A percentile compares a stretch with the other conserved stretches of the same genome.
phyloP scores from a whole-genome alignment of 2,329 filamentous ascomycete species.

The Alternaria alternata region DNA sequence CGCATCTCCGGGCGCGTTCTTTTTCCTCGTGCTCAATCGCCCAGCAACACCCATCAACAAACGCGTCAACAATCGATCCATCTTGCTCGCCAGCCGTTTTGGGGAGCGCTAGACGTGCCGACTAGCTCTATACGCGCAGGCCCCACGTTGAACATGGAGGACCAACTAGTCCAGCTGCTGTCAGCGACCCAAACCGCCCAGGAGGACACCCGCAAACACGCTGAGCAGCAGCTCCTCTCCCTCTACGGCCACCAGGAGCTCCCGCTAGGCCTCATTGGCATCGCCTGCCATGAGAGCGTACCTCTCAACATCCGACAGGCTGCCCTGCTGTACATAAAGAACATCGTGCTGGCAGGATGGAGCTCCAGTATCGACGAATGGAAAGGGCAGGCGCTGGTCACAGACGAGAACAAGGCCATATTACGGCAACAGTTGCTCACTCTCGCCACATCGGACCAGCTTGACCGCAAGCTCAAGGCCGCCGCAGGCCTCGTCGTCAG shows the following conservation, averaged over 20 bases:
- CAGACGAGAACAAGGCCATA: slow-evolving; percentile 75
- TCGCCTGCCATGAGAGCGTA: slow-evolving; percentile 79
- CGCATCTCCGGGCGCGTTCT: slow-evolving; percentile 37
- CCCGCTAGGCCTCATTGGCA: slow-evolving; percentile 78
- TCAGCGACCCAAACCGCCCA: slow-evolving; percentile 82
- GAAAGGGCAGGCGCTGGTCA: slow-evolving; percentile 71
- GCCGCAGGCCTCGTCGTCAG: slow-evolving; percentile 89
- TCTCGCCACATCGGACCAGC: slow-evolving; percentile 75
- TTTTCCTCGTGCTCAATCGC: slow-evolving; percentile 24
- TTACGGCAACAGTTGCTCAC: slow-evolving; percentile 79
- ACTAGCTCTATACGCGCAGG: slow-evolving; percentile 37
- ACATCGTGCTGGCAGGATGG: slow-evolving; percentile 87
- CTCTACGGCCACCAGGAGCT: slow-evolving; percentile 75
- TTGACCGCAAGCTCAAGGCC: slow-evolving; percentile 85
- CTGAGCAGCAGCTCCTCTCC: slow-evolving; percentile 81
- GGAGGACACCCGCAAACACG: slow-evolving; percentile 80
- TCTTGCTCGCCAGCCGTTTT: slow-evolving; percentile 20
- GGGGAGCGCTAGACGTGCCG: slow-evolving; percentile 40
- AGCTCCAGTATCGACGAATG: slow-evolving; percentile 76
- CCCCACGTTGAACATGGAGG: slow-evolving; percentile 72
- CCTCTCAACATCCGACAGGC: slow-evolving; percentile 81
- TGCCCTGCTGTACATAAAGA: slow-evolving; percentile 79
- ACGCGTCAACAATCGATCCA: slow-evolving; percentile 25
- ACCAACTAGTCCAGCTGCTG: slow-evolving; percentile 88
- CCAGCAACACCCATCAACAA: slow-evolving; percentile 31